Conservation (phyloP, 2,329 filamentous ascomycete species). For the Diaporthe australafricana region DNA sequence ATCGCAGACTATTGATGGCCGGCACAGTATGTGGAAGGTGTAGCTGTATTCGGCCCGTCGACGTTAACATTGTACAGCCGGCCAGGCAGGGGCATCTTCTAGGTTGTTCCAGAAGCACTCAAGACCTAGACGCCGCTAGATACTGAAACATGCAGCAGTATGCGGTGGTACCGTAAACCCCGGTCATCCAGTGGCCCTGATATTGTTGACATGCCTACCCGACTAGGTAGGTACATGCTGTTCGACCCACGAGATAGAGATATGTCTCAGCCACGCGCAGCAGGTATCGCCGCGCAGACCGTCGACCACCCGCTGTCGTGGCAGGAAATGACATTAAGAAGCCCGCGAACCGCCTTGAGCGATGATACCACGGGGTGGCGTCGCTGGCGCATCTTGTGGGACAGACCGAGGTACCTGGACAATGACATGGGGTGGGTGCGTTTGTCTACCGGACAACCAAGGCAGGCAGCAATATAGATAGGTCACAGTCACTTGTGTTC, state of each 20-base stretch:
- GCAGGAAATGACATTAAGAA: neutral
- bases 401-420: neutral
- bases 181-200: neutral
- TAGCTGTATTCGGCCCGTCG: neutral
- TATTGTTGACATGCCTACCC: slow-evolving; percentile 14
- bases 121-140: neutral
- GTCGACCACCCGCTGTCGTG: neutral
- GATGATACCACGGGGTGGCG: neutral
- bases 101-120: slow-evolving; percentile 17
- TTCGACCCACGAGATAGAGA: neutral
- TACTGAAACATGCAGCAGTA: neutral
- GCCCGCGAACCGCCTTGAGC: neutral
- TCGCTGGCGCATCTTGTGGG: neutral
- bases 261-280: neutral
- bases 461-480: neutral
- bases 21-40: neutral
- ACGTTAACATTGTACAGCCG: neutral
- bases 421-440: neutral
- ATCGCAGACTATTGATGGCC: neutral
- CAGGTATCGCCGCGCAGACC: neutral
- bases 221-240: slow-evolving; percentile 15
- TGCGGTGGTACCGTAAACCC: neutral
- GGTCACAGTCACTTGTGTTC: neutral
- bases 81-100: neutral
- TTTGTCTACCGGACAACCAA: neutral